Evolutionary conservation across 2,329 filamentous ascomycete species (phyloP).

Genomic region (Penicillium griseofulvum): DNA sequence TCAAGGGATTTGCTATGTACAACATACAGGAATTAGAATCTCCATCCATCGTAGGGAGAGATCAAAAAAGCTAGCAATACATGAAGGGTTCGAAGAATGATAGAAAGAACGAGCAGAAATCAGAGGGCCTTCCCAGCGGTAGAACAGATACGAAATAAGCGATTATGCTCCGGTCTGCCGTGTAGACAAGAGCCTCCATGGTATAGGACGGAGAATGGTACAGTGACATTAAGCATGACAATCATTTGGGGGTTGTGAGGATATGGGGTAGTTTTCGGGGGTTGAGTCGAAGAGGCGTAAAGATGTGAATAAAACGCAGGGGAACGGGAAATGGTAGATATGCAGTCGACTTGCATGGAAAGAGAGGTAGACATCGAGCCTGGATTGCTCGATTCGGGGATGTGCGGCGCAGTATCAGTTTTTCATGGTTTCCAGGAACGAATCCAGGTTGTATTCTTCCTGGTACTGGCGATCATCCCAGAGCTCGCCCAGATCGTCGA

Average conservation of each 20-base stretch:
- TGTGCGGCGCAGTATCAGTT: constrained; percentile 30
- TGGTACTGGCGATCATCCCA: constrained; percentile 99
- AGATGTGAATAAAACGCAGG: neutral
- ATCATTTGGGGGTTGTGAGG: constrained; percentile 1
- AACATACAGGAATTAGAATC: constrained; percentile 19
- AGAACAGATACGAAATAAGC: constrained; percentile 4
- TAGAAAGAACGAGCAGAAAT: constrained; percentile 1
- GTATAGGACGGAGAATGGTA: constrained; percentile 7
- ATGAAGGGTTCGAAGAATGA: constrained; percentile 16
- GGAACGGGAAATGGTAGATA: neutral
- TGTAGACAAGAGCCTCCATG: constrained; percentile 8
- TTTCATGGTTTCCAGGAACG: constrained; percentile 93
- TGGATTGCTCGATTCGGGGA: neutral
- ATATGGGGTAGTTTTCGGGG: neutral
- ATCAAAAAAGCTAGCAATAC: constrained; percentile 24
- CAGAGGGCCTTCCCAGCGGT: neutral
- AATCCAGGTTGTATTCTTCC: constrained; percentile 94
- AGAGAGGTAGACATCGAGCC: neutral
- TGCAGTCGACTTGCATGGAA: neutral
- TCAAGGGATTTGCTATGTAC: constrained; percentile 21
- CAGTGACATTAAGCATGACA: constrained; percentile 11
- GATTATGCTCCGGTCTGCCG: constrained; percentile 6
- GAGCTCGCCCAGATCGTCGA: constrained; percentile 90
- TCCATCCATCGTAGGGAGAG: constrained; percentile 11
- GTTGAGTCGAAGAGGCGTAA: neutral